Evolutionary conservation across 768 basidiomycete genomes (phyloP), one percentile per base, ranked within the genome.

Genomic region (Xerocomellus dryophilus): DNA sequence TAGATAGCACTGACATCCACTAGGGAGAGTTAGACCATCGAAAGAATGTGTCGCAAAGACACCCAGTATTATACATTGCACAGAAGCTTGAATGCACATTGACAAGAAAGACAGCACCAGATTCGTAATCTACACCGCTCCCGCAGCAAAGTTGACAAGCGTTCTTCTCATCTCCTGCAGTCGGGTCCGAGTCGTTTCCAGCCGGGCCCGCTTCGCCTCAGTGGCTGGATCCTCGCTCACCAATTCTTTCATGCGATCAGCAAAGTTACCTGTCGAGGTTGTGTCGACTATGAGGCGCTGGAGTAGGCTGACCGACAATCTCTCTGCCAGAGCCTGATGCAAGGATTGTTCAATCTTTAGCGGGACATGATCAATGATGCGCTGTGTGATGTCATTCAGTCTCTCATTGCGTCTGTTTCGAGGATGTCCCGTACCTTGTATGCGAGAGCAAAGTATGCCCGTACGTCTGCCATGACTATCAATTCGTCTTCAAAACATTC

Each of bases 401-500:
- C 14, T 50, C 38, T 39, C 27, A 27, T n/a, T 9, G 7, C 0
- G 15, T 53, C 17, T 17, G 7, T 18, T 31, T n/a, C 4, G 6
- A 20, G 4, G 20, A 15, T 42, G 50, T 18, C 12, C 1, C 67
- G 18, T 53, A 81, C 82, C 73, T 80, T 79, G 68, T 73, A 77
- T 7, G 82, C 76, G 0, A 84, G 73, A 35, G 80, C 74, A 61
- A 79, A 83, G 54, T 81, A 85, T 5, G 80, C 82, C 0, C 76
- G 74, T 0, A 83, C 78, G 17, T 78, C 76, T 0, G 82, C 78
- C 78, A 82, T 81, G 7, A 84, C 74, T 2, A 61, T 54, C 14
- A 83, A 51, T 46, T 81, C 84, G 14, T 78, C 74, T 36, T 73
- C 67, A 53, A 66, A 76, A 0, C 20, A 20, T 15, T 38, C 20